Conservation (phyloP, 805 yeast species). For the Kockiozyma suomiensis region DNA sequence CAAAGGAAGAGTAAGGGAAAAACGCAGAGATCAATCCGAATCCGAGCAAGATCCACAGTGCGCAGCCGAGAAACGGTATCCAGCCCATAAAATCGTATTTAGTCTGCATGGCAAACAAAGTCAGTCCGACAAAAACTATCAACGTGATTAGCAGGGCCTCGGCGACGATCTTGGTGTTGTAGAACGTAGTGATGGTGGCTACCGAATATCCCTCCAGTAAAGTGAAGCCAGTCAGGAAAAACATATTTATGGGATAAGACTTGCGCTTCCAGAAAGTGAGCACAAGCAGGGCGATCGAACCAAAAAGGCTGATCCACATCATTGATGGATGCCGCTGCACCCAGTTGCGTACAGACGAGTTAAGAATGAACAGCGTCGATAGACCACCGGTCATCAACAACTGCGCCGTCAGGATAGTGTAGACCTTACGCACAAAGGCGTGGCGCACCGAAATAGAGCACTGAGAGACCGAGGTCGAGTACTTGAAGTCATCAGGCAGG, state of each 20-base stretch:
- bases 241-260: constrained; percentile 67
- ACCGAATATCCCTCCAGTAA: constrained; percentile 71
- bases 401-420: constrained; percentile 68
- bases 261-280: constrained; percentile 65
- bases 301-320: constrained; percentile 57
- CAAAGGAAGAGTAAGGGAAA: constrained; percentile 58
- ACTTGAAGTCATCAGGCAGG: constrained; percentile 68
- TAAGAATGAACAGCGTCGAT: constrained; percentile 54
- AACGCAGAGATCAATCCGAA: constrained; percentile 71
- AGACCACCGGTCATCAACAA: constrained; percentile 61
- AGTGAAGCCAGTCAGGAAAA: constrained; percentile 68
- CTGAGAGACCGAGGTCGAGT: constrained; percentile 71
- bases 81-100: constrained; percentile 73
- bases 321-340: constrained; percentile 61
- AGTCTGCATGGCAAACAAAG: constrained; percentile 74
- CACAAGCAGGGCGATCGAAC: constrained; percentile 65
- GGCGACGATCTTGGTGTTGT: constrained; percentile 64
- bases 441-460: constrained; percentile 77
- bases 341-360: constrained; percentile 54
- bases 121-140: constrained; percentile 73
- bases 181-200: constrained; percentile 65
- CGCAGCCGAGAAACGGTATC: constrained; percentile 60
- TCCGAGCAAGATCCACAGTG: constrained; percentile 69
- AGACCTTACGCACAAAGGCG: constrained; percentile 76
- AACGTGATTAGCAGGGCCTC: constrained; percentile 72